Evolutionary conservation across 371 early-diverging fungal species (phyloP).

Genomic region (Batkoa obscura): DNA sequence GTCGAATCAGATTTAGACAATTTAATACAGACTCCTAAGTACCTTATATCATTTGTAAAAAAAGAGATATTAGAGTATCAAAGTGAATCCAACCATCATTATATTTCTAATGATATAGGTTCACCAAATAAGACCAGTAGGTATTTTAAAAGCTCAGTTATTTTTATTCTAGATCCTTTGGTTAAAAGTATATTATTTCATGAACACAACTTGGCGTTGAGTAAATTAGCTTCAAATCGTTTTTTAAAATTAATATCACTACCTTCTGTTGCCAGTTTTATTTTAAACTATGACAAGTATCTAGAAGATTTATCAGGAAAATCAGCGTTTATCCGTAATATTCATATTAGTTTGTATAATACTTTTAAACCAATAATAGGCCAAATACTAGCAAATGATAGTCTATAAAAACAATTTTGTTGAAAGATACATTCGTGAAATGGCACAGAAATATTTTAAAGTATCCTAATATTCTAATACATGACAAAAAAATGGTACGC

Average conservation of each 20-base stretch:
- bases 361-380: not conserved
- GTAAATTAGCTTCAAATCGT: not conserved
- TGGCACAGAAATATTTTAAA: not conserved
- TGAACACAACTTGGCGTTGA: not conserved
- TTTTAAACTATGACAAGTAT: not conserved
- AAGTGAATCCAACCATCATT: no score
- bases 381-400: not conserved
- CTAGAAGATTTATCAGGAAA: not conserved
- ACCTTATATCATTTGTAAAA: not conserved
- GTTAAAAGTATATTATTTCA: not conserved
- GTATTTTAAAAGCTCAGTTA: no score
- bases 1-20: not conserved
- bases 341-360: not conserved
- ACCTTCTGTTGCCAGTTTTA: not conserved
- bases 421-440: not conserved
- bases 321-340: not conserved
- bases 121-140: no score
- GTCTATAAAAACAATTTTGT: not conserved
- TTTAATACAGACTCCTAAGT: not conserved
- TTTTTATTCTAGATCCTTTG: not conserved
- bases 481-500: not conserved
- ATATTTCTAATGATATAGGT: no score
- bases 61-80: no score
- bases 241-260: not conserved
- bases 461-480: not conserved